Evolutionary conservation across 331 rosid species (phyloP).

Genomic region (Telfairia occidentalis): DNA sequence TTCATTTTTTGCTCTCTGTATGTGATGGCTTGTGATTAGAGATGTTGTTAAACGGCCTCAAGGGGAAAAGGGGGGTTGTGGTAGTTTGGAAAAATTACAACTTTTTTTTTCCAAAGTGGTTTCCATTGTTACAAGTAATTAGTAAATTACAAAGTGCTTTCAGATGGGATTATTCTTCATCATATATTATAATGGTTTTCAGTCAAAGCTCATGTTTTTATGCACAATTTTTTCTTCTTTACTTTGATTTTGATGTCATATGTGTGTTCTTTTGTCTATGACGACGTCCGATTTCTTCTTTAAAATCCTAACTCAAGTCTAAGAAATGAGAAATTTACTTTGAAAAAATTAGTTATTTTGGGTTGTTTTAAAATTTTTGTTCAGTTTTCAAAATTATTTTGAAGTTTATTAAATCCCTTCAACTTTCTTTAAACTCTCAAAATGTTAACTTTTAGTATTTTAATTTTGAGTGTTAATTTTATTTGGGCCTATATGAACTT

Average conservation of each 20-base stretch:
- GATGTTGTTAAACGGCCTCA: slow-evolving; percentile 6
- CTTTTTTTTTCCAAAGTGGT: not conserved
- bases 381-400: too few species aligned
- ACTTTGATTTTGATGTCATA: not conserved
- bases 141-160: not conserved
- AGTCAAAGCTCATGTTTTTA: not conserved
- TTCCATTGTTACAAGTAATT: slow-evolving; percentile 1
- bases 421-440: too few species aligned
- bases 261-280: not conserved
- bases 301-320: too few species aligned
- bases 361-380: too few species aligned
- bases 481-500: too few species aligned
- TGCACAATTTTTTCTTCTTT: not conserved
- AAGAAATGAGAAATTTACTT: too few species aligned
- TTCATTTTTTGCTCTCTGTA: not conserved
- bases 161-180: not conserved
- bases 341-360: not conserved
- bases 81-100: not conserved
- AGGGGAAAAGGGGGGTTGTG: not conserved
- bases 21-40: not conserved
- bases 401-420: too few species aligned
- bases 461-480: too few species aligned
- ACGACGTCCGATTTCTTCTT: not conserved
- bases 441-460: too few species aligned
- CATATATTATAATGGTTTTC: not conserved